Percentiles rank a stretch among this genome's conserved stretches.
These are phyloP conservation scores for Linnemannia zychae DNA, from an alignment of 192 early-diverging fungal species.

Conservation along the genomic window DNA sequence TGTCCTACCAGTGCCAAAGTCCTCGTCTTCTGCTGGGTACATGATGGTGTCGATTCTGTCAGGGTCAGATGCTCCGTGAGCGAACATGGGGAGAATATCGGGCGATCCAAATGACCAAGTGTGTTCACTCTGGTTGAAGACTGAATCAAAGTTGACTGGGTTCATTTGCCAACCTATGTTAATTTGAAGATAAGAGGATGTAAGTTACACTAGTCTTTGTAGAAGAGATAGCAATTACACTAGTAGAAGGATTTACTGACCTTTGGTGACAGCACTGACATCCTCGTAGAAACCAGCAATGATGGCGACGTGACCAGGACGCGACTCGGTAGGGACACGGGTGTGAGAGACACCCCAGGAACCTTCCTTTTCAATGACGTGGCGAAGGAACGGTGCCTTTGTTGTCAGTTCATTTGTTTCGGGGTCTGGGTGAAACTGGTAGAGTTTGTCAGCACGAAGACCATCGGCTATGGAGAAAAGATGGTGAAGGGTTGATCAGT, in stretches of 20 bases:
- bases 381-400: constrained; percentile 69
- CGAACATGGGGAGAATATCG: constrained; percentile 98
- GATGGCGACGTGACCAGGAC: constrained; percentile 97
- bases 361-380: constrained; percentile 70
- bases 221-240: neutral
- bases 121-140: constrained; percentile 93
- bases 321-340: constrained; percentile 94
- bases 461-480: constrained; percentile 80
- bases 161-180: constrained; percentile 93
- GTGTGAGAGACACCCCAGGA: constrained; percentile 92
- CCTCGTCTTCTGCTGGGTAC: constrained; percentile 89
- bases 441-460: constrained; percentile 93
- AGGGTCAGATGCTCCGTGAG: constrained; percentile 88
- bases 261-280: constrained; percentile 97
- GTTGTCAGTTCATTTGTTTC: constrained; percentile 58
- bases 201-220: neutral
- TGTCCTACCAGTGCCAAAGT: constrained; percentile 80
- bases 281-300: constrained; percentile 99
- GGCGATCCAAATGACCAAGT: constrained; percentile 99
- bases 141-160: constrained; percentile 96
- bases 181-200: neutral
- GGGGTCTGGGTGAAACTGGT: constrained; percentile 76
- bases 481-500: neutral
- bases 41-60: constrained; percentile 88
- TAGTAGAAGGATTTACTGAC: constrained; percentile 36